Evolutionary conservation across 2,329 filamentous ascomycete genomes (phyloP).

Genomic region (Fusarium fujikuroi): DNA sequence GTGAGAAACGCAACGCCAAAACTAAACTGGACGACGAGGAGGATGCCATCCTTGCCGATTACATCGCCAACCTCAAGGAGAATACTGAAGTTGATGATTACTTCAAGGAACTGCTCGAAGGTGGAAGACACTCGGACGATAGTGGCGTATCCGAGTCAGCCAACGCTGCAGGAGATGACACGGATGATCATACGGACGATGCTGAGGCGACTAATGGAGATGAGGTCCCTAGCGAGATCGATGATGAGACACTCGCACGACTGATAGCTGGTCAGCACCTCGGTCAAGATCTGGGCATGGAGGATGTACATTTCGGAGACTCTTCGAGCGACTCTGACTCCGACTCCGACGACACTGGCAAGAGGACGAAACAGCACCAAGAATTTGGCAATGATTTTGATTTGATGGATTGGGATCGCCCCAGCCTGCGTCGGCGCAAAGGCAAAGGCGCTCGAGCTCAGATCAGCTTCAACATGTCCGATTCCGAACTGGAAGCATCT

Average conservation of each 20-base stretch:
- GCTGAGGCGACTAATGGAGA: constrained; percentile 12
- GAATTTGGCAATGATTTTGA: constrained; percentile 74
- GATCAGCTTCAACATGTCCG: constrained; percentile 64
- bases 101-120: constrained; percentile 19
- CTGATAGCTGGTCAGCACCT: constrained; percentile 41
- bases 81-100: constrained; percentile 62
- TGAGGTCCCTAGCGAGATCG: constrained; percentile 36
- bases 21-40: constrained; percentile 51
- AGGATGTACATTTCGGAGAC: constrained; percentile 31
- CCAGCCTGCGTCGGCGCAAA: constrained; percentile 70
- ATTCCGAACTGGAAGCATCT: constrained; percentile 72
- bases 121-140: constrained; percentile 18
- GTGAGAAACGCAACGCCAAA: constrained; percentile 34
- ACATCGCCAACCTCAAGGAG: constrained; percentile 73
- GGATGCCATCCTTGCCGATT: constrained; percentile 72
- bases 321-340: constrained; percentile 32
- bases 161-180: constrained; percentile 49
- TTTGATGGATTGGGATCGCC: constrained; percentile 83
- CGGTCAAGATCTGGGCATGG: constrained; percentile 32
- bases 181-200: constrained; percentile 9
- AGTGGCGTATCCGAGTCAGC: constrained; percentile 55
- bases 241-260: constrained; percentile 43
- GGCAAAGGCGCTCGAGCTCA: constrained; percentile 70
- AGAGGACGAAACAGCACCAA: constrained; percentile 52
- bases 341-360: constrained; percentile 31